Conservation (phyloP, 805 yeast genomes). For the Candida pseudofarinosa region DNA sequence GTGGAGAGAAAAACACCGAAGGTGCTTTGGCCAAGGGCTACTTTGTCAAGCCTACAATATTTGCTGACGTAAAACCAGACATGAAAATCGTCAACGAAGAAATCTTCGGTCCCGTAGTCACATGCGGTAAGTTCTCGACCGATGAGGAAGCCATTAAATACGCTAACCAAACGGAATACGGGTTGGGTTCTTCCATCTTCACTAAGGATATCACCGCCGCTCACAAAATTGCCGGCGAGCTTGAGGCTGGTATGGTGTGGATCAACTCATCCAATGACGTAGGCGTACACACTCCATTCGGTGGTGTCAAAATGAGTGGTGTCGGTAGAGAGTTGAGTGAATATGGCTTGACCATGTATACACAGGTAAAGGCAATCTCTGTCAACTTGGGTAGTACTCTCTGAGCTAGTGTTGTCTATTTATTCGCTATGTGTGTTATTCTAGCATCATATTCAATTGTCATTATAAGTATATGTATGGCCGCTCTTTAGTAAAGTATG, state of each 20-base stretch:
- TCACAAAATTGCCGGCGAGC: constrained; percentile 54
- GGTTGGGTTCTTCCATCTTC: constrained; percentile 80
- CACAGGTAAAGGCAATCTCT: constrained; percentile 73
- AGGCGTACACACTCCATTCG: constrained; percentile 56
- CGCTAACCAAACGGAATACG: constrained; percentile 74
- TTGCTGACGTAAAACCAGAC: constrained; percentile 61
- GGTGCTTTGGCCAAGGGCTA: constrained; percentile 48
- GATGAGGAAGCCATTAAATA: constrained; percentile 64
- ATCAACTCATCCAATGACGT: constrained; percentile 44
- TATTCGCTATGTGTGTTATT: no score
- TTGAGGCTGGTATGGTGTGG: constrained; percentile 44
- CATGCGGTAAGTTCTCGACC: constrained; percentile 58
- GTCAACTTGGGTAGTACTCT: constrained; percentile 55
- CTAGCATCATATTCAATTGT: no score
- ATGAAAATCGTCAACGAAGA: constrained; percentile 74
- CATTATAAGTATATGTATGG: no score
- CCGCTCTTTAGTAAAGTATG: no score
- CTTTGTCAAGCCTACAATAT: constrained; percentile 72
- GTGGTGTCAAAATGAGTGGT: constrained; percentile 78
- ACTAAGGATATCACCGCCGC: constrained; percentile 64
- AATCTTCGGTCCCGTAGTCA: constrained; percentile 84
- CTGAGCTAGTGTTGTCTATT: constrained; percentile 11
- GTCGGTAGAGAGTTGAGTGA: constrained; percentile 79
- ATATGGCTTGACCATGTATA: constrained; percentile 65
- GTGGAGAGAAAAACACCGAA: constrained; percentile 41